Percentiles rank a stretch among this genome's conserved stretches.
Conservation (phyloP, 371 early-diverging fungal genomes). For the Chytridium lagenaria region DNA sequence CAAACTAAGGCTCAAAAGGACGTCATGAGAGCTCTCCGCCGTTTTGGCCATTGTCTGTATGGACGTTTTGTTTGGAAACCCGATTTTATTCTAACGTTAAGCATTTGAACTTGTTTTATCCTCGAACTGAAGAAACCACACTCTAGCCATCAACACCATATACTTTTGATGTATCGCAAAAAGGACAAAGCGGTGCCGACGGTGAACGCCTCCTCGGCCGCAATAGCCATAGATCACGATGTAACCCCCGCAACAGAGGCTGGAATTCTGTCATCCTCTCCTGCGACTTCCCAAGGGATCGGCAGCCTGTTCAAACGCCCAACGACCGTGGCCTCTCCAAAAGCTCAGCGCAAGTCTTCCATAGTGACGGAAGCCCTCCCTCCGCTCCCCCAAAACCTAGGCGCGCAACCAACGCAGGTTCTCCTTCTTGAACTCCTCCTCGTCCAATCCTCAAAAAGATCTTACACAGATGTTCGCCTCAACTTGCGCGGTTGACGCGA, state of each 20-base stretch:
- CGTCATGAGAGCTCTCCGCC: too few species aligned
- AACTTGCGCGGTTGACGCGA: constrained; percentile 1
- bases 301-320: background rate
- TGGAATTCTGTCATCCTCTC: background rate
- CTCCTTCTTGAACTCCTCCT: background rate
- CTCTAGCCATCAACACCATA: too few species aligned
- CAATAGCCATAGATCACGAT: background rate
- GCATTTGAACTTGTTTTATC: too few species aligned
- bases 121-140: too few species aligned
- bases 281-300: background rate
- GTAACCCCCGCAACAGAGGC: background rate
- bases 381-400: too few species aligned
- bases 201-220: background rate
- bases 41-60: too few species aligned
- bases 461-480: background rate
- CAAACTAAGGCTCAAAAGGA: too few species aligned
- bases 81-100: too few species aligned
- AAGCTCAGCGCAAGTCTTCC: background rate
- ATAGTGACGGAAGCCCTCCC: too few species aligned
- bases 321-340: background rate
- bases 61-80: too few species aligned
- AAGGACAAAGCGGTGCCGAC: background rate
- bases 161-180: constrained; percentile 5
- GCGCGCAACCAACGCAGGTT: background rate
- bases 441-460: background rate